phyloP scores from a whole-genome alignment of 1,139 yeast genomes.

The Blastobotrys buckinghamii region DNA sequence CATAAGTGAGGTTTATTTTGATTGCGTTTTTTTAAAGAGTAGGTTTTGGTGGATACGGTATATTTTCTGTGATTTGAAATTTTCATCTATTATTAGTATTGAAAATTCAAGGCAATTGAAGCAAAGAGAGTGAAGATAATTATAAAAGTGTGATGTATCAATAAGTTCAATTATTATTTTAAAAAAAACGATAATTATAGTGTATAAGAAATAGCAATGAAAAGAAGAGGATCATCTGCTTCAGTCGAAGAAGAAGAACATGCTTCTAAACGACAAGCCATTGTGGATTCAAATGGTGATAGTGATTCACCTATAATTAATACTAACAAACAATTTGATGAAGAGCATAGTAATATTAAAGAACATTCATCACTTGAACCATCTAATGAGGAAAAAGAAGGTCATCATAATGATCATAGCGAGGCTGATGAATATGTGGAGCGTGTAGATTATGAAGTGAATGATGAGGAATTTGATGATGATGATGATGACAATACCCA shows the following conservation, averaged over 20 bases:
- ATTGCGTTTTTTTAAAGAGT: too few relatives aligned
- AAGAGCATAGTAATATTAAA: slow-evolving; percentile 2
- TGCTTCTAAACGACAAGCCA: slow-evolving; percentile 58
- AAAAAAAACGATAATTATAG: not conserved
- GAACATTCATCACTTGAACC: not conserved
- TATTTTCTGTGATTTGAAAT: too few relatives aligned
- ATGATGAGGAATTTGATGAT: not conserved
- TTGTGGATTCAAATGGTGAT: slow-evolving; percentile 57
- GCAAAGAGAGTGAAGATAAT: too few relatives aligned
- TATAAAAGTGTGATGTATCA: too few relatives aligned
- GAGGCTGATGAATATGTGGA: not conserved
- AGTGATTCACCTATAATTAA: not conserved
- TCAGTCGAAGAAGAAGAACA: slow-evolving; percentile 34
- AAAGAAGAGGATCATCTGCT: slow-evolving; percentile 56
- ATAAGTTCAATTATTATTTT: not conserved
- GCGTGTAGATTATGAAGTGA: not conserved
- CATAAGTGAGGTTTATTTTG: too few relatives aligned
- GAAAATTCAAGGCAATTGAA: too few relatives aligned
- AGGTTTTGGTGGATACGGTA: too few relatives aligned
- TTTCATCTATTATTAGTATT: too few relatives aligned
- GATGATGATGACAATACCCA: not conserved
- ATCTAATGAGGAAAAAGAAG: not conserved
- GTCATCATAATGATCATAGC: not conserved
- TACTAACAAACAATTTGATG: too few relatives aligned
- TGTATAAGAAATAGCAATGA: slow-evolving; percentile 37